Evolutionary conservation across 306 rosid species (phyloP), one percentile per base, ranked within the genome.

Genomic region (Lotus japonicus): DNA sequence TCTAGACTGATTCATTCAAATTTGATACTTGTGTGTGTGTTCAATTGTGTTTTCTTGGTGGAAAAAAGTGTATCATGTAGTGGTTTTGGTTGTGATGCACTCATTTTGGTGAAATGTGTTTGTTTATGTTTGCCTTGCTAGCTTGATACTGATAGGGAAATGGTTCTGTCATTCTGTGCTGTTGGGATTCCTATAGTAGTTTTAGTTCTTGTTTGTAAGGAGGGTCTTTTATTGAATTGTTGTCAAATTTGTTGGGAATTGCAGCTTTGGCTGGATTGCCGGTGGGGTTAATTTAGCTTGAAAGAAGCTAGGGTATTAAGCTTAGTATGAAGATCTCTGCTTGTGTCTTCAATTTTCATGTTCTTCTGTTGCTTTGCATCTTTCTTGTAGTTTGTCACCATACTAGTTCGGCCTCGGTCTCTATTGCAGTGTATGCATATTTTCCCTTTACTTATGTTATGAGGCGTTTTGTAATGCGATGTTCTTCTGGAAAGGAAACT

Each of bases 321-420:
- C 17, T 39, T 73, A 19, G 53, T 11, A 31, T 9, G 9, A 54
- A 42, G 11, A 9, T 54, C 18, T n/a, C 9, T 68, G n/a, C 19
- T 55, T 26, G 16, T 28, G 56, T 56, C 66, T 70, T 16, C 38
- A 58, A 12, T 70, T 11, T 28, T 46, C 50, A 70, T 45, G 11
- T 45, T 45, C 44, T 18, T 17, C 23, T 45, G 38, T 44, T 49
- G 26, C 5, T 71, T 19, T 49, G 44, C 52, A 9, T 59, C 42
- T 18, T 59, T 71, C 62, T 49, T 55, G 51, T 71, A 49, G 31
- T 60, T 14, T 71, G 51, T 36, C 36, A 53, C 11, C 59, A 13
- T 13, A 5, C 46, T 44, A 42, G 9, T 44, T 70, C 7, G 1
- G 26, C 3, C 3, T 21, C 26, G 35, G 23, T 13, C 10, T 10